These are phyloP conservation scores for Paramecium biaurelia DNA, from an alignment of 73 alveolate species.

Conservation along the genomic window DNA sequence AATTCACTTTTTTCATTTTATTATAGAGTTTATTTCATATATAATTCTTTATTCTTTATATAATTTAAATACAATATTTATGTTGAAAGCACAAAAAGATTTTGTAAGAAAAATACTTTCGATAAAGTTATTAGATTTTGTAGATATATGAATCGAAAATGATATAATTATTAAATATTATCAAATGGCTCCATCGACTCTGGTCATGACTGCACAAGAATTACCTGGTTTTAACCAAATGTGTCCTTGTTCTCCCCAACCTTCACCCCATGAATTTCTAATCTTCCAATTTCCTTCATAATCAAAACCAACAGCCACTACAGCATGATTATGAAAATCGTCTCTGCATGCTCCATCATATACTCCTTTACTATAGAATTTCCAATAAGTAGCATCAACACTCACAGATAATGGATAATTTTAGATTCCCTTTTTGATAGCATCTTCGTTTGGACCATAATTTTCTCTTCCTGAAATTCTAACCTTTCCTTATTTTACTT, in stretches of 20 bases:
- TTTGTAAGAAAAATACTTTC: no score
- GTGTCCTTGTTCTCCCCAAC: conserved; percentile 46
- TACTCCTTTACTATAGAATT: conserved; percentile 72
- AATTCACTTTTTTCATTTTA: no score
- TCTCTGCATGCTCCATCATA: conserved; percentile 64
- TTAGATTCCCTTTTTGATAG: conserved; percentile 38
- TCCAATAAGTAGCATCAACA: conserved; percentile 77
- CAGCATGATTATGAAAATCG: conserved; percentile 65
- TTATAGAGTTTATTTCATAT: no score
- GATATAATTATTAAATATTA: neutral
- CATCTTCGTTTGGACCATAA: conserved; percentile 25
- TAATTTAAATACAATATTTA: no score
- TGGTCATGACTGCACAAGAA: conserved; percentile 58
- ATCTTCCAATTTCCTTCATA: conserved; percentile 48
- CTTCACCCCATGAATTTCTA: conserved; percentile 57
- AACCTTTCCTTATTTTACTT: neutral
- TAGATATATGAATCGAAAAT: neutral
- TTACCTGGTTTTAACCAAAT: conserved; percentile 51
- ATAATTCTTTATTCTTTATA: no score
- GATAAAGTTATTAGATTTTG: neutral
- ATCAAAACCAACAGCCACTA: conserved; percentile 62
- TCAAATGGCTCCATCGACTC: conserved; percentile 46
- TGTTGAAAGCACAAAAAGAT: no score
- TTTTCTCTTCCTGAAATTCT: neutral
- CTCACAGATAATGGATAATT: conserved; percentile 68